Evolutionary conservation across 805 yeast species (phyloP).

Genomic region (Sungouiozyma intestinalis): DNA sequence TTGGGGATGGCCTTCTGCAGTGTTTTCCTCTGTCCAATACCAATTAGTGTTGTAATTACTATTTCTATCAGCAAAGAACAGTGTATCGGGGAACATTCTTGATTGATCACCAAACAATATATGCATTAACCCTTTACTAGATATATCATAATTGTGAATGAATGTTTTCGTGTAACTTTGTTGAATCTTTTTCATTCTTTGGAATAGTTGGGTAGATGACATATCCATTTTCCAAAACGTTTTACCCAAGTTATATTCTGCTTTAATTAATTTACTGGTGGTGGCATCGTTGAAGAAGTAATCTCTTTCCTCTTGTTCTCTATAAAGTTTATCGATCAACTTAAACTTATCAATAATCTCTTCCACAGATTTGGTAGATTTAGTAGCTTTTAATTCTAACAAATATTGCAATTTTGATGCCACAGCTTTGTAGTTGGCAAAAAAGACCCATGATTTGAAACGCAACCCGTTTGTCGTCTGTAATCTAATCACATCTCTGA

Average conservation of each 20-base stretch:
- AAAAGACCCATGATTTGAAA: slow-evolving; percentile 37
- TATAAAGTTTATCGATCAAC: slow-evolving; percentile 13
- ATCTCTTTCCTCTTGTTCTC: slow-evolving; percentile 7
- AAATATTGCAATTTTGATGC: slow-evolving; percentile 48
- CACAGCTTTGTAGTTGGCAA: slow-evolving; percentile 49
- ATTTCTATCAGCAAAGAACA: slow-evolving; percentile 13
- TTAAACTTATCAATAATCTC: slow-evolving; percentile 25
- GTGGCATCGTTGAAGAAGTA: slow-evolving; percentile 3
- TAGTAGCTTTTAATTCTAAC: slow-evolving; percentile 39
- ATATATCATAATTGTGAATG: slow-evolving; percentile 37
- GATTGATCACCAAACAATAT: slow-evolving; percentile 73
- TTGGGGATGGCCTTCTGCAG: slow-evolving; percentile 5
- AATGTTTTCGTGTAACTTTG: slow-evolving; percentile 30
- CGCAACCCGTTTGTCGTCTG: slow-evolving; percentile 17
- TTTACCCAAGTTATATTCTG: slow-evolving; percentile 6
- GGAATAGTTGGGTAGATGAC: slow-evolving; percentile 3
- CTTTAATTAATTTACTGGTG: slow-evolving; percentile 3
- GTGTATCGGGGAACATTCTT: slow-evolving; percentile 28
- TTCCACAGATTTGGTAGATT: slow-evolving; percentile 8
- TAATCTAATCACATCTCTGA: slow-evolving; percentile 5
- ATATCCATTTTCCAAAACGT: slow-evolving; percentile 9
- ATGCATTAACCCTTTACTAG: slow-evolving; percentile 76
- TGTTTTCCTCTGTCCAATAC: slow-evolving; percentile 12
- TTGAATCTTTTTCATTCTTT: slow-evolving; percentile 14
- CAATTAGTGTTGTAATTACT: slow-evolving; percentile 29